phyloP scores from a whole-genome alignment of 1,139 yeast species.

The Candida pseudoviswanathii region DNA sequence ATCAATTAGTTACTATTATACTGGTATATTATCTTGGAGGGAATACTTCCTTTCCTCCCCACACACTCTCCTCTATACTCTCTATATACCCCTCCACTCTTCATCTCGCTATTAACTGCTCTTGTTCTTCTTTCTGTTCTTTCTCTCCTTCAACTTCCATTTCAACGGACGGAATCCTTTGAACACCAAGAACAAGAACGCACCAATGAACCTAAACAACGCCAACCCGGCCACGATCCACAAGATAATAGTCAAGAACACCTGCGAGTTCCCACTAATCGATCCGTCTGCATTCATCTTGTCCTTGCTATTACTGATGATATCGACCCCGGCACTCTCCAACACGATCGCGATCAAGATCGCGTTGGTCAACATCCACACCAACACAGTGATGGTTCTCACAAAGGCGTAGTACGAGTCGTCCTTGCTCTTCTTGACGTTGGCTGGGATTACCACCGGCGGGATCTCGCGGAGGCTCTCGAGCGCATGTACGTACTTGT shows the following conservation, averaged over 20 bases:
- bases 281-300: conserved; percentile 29
- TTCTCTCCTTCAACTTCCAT: conserved; percentile 37
- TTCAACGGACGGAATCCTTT: conserved; percentile 43
- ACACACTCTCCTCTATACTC: background rate
- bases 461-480: conserved; percentile 43
- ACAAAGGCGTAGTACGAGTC: conserved; percentile 48
- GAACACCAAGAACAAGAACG: conserved; percentile 38
- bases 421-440: conserved; percentile 30
- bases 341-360: conserved; percentile 45
- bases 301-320: conserved; percentile 23
- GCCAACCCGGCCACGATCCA: conserved; percentile 55
- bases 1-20: no score
- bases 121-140: conserved; percentile 8
- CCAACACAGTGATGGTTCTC: conserved; percentile 48
- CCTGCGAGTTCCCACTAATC: conserved; percentile 39
- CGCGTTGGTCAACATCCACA: conserved; percentile 50
- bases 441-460: conserved; percentile 22
- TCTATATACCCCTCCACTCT: background rate
- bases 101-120: no score
- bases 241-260: conserved; percentile 47
- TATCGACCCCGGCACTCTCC: conserved; percentile 43
- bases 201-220: conserved; percentile 43
- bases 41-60: background rate
- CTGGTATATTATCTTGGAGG: no score
- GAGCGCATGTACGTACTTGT: conserved; percentile 53